phyloP scores from a whole-genome alignment of 495 filamentous ascomycete species.

The Aspergillus egyptiacus region DNA sequence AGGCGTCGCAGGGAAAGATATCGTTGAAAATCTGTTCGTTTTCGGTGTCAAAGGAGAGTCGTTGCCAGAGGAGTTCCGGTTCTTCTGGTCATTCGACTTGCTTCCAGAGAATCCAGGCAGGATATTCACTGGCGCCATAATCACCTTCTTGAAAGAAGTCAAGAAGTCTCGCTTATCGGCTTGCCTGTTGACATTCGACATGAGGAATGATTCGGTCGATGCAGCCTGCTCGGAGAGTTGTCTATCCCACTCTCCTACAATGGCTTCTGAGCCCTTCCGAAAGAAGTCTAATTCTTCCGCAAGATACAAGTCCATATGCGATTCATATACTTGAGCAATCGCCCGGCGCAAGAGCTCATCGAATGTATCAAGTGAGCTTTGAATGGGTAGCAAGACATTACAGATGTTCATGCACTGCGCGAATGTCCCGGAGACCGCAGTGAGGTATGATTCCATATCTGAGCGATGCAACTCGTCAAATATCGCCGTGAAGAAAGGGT shows the following conservation, averaged over 20 bases:
- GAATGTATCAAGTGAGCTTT: conserved; percentile 51
- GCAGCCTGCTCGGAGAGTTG: conserved; percentile 87
- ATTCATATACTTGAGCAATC: conserved; percentile 72
- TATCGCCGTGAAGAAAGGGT: conserved; percentile 77
- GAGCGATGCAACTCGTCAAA: conserved; percentile 84
- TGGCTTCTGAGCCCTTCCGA: conserved; percentile 61
- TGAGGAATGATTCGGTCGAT: conserved; percentile 85
- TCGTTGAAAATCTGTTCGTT: conserved; percentile 49
- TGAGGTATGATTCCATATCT: conserved; percentile 73
- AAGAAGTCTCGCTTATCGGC: conserved; percentile 95
- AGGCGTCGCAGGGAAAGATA: conserved; percentile 40
- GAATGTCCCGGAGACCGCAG: conserved; percentile 79
- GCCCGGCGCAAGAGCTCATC: conserved; percentile 51
- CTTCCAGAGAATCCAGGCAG: conserved; percentile 60
- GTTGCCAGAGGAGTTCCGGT: conserved; percentile 28
- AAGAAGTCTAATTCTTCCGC: conserved; percentile 89
- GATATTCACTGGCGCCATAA: conserved; percentile 96
- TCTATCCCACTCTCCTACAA: conserved; percentile 83
- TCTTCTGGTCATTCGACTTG: conserved; percentile 37
- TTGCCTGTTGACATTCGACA: conserved; percentile 89
- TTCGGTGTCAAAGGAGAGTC: conserved; percentile 34
- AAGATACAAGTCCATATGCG: conserved; percentile 87
- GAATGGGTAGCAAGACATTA: conserved; percentile 58
- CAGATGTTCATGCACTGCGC: conserved; percentile 75
- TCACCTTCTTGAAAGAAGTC: conserved; percentile 95